These are phyloP conservation scores for Torulaspora delbrueckii DNA, from an alignment of 805 yeast genomes.

Conservation along the genomic window DNA sequence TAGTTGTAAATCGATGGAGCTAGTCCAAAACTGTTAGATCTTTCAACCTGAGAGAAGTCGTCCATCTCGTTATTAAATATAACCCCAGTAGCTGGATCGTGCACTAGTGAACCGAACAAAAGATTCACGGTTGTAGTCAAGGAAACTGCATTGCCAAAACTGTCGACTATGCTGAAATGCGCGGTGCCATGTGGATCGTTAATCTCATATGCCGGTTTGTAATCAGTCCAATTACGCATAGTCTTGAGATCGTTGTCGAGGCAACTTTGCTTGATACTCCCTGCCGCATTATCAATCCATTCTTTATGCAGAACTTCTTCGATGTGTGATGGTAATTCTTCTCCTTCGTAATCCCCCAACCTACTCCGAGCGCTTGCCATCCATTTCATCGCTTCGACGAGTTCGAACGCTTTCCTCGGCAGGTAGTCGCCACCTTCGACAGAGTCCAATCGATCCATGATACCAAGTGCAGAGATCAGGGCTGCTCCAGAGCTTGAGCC, in stretches of 20 bases:
- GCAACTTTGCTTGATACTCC: slow-evolving; percentile 46
- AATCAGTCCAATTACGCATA: slow-evolving; percentile 58
- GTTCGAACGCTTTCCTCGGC: slow-evolving; percentile 53
- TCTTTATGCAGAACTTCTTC: slow-evolving; percentile 42
- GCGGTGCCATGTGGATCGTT: slow-evolving; percentile 89
- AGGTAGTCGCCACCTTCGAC: slow-evolving; percentile 44
- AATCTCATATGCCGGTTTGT: slow-evolving; percentile 72
- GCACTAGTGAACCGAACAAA: slow-evolving; percentile 75
- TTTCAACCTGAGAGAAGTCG: slow-evolving; percentile 74
- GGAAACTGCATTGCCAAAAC: slow-evolving; percentile 68
- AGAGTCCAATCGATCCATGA: slow-evolving; percentile 47
- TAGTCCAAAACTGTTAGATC: slow-evolving; percentile 70
- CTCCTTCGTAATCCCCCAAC: slow-evolving; percentile 60
- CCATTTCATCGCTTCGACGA: slow-evolving; percentile 91
- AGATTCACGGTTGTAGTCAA: slow-evolving; percentile 87
- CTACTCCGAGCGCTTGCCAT: slow-evolving; percentile 81
- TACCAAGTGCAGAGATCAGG: slow-evolving; percentile 64
- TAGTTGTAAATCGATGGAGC: slow-evolving; percentile 78
- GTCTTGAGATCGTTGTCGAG: slow-evolving; percentile 39
- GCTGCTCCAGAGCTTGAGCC: slow-evolving; percentile 88
- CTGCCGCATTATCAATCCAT: slow-evolving; percentile 53
- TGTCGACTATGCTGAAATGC: slow-evolving; percentile 76
- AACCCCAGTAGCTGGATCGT: slow-evolving; percentile 77
- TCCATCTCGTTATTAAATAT: slow-evolving; percentile 90
- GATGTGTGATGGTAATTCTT: slow-evolving; percentile 36